Conservation (phyloP, 192 early-diverging fungal genomes). For the Allomyces javanicus region DNA sequence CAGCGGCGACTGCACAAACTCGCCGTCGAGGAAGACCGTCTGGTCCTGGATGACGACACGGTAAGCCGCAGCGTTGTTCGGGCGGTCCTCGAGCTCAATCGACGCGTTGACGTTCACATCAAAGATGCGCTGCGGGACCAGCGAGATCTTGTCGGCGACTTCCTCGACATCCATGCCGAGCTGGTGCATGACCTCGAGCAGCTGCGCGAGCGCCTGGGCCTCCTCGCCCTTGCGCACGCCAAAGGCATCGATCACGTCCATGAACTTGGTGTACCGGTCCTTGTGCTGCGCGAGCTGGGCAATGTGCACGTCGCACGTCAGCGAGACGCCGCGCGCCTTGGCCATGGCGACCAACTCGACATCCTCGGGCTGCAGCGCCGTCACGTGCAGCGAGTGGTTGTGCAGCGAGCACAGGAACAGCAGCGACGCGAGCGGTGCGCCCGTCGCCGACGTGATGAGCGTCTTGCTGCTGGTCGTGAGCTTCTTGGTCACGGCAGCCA, state of each 20-base stretch:
- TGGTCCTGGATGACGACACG: conserved; percentile 76
- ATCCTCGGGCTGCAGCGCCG: conserved; percentile 64
- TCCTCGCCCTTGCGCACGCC: conserved; percentile 31
- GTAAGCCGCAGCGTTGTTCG: conserved; percentile 43
- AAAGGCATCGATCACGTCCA: conserved; percentile 80
- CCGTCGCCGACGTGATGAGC: conserved; percentile 67
- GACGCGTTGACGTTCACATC: background rate
- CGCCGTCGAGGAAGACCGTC: conserved; percentile 74
- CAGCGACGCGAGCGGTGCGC: conserved; percentile 68
- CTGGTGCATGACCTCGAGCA: background rate
- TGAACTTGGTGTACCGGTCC: conserved; percentile 6
- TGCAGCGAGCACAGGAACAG: conserved; percentile 72
- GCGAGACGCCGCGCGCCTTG: conserved; percentile 64
- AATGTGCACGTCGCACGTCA: conserved; percentile 76
- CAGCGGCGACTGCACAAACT: conserved; percentile 19
- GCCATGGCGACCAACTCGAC: conserved; percentile 63
- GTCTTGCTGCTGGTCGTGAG: conserved; percentile 41
- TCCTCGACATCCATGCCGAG: background rate
- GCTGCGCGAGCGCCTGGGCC: background rate
- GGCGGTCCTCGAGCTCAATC: background rate
- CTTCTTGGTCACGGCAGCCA: conserved; percentile 47
- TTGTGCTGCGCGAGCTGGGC: background rate
- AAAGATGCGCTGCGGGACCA: background rate
- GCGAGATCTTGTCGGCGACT: conserved; percentile 32
- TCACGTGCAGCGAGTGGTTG: conserved; percentile 68